These are phyloP conservation scores for Colletotrichum brevisporum DNA, from an alignment of 2,329 filamentous ascomycete species.

Conservation along the genomic window DNA sequence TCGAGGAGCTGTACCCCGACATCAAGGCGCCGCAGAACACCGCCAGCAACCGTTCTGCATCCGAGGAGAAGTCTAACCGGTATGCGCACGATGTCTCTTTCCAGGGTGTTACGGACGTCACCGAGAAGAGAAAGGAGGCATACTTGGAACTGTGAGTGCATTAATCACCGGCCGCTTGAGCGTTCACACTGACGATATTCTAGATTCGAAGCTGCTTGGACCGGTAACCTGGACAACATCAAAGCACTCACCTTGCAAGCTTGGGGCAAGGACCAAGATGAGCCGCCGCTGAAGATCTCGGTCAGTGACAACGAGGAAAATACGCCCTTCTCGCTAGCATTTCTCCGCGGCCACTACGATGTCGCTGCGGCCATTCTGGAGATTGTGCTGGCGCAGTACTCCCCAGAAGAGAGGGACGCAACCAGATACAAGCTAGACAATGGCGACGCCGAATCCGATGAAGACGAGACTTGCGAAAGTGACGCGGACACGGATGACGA, in stretches of 20 bases:
- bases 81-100: conserved; percentile 70
- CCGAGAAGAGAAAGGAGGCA: conserved; percentile 65
- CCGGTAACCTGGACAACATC: conserved; percentile 75
- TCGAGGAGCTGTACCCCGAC: conserved; percentile 74
- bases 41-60: conserved; percentile 1
- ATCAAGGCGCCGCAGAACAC: conserved; percentile 47
- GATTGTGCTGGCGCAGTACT: conserved; percentile 79
- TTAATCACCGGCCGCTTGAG: background rate
- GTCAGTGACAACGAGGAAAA: conserved; percentile 65
- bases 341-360: conserved; percentile 74
- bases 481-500: conserved; percentile 53
- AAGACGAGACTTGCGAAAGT: conserved; percentile 49
- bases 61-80: conserved; percentile 47
- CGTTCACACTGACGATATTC: conserved; percentile 43
- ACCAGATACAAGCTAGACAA: conserved; percentile 63
- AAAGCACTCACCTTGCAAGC: conserved; percentile 73
- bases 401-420: conserved; percentile 66
- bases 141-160: conserved; percentile 74
- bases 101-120: conserved; percentile 66
- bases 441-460: conserved; percentile 51
- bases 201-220: conserved; percentile 81
- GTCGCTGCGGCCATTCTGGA: conserved; percentile 77
- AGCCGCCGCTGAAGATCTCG: conserved; percentile 75
- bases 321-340: conserved; percentile 77
- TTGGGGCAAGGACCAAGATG: conserved; percentile 67